A percentile compares a stretch with the other conserved stretches of the same genome.
Evolutionary conservation across 805 yeast species (phyloP).

Genomic region (Wickerhamomyces kurtzmanii): DNA sequence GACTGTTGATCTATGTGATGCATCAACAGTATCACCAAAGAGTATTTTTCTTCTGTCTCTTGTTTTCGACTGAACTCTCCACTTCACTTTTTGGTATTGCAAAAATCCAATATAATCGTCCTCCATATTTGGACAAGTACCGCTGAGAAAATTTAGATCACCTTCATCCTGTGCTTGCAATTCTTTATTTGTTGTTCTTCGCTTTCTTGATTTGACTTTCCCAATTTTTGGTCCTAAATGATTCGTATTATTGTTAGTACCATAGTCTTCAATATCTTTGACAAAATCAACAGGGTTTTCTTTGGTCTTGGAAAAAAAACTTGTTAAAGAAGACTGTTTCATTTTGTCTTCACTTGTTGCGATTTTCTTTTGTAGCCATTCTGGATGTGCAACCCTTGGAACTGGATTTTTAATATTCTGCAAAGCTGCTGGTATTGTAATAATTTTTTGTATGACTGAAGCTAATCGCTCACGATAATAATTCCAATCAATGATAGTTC

Average conservation of each 20-base stretch:
- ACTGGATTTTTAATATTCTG: conserved; percentile 87
- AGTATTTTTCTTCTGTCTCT: conserved; percentile 63
- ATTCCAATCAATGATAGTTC: conserved; percentile 86
- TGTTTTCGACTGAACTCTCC: conserved; percentile 72
- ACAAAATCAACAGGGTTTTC: conserved; percentile 30
- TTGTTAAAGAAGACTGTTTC: conserved; percentile 58
- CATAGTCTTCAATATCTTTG: conserved; percentile 73
- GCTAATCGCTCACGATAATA: conserved; percentile 87
- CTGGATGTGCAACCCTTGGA: conserved; percentile 90
- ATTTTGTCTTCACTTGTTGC: conserved; percentile 49
- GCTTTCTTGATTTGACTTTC: conserved; percentile 24
- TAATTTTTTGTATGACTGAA: conserved; percentile 88
- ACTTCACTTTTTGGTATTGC: conserved; percentile 72
- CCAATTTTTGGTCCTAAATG: conserved; percentile 20
- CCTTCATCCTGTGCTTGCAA: conserved; percentile 30
- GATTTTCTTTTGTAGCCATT: conserved; percentile 72
- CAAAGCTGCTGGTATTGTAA: conserved; percentile 94
- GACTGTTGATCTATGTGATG: conserved; percentile 49
- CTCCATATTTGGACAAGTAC: conserved; percentile 54
- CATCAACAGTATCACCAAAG: conserved; percentile 57
- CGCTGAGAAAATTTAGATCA: conserved; percentile 38
- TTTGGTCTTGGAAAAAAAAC: conserved; percentile 42
- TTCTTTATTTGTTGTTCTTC: conserved; percentile 20
- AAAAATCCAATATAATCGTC: conserved; percentile 64
- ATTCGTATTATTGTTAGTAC: conserved; percentile 20